A percentile compares a stretch with the other conserved stretches of the same genome.
Evolutionary conservation across 2,329 filamentous ascomycete species (phyloP).

Genomic region (Lasiodiplodia gonubiensis): DNA sequence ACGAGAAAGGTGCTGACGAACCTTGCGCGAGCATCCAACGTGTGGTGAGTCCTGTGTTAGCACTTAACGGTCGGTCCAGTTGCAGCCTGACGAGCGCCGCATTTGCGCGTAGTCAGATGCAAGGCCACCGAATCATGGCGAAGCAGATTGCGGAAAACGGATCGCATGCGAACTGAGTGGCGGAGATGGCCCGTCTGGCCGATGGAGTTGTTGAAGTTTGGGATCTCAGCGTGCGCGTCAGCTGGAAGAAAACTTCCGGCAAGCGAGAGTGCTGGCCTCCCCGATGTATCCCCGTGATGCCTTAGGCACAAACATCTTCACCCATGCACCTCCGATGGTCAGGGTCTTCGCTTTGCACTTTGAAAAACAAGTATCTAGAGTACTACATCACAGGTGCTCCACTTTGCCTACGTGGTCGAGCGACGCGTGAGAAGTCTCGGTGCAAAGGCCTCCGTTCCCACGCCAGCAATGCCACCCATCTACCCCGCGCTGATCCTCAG

Average conservation of each 20-base stretch:
- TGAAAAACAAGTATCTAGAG: not conserved
- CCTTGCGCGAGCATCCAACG: not conserved
- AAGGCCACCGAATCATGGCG: not conserved
- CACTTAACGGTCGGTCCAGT: not conserved
- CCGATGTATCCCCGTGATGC: not conserved
- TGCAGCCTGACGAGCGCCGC: not conserved
- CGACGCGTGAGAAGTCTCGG: not conserved
- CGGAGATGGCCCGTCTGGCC: not conserved
- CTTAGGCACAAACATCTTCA: not conserved
- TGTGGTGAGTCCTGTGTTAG: not conserved
- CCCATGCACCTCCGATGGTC: not conserved
- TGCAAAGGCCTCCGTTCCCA: conserved; percentile 3
- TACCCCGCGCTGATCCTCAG: conserved; percentile 6
- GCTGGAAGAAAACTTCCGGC: not conserved
- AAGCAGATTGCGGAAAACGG: not conserved
- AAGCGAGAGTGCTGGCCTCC: not conserved
- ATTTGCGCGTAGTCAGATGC: not conserved
- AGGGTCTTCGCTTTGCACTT: not conserved
- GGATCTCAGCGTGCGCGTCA: not conserved
- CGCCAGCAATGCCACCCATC: conserved; percentile 10
- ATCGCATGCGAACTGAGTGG: not conserved
- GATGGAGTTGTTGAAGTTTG: not conserved
- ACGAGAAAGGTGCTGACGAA: not conserved
- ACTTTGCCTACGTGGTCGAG: not conserved
- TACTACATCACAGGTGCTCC: not conserved